Base-by-base conservation (phyloP, 1,284 basidiomycete species). In the Chalciporus sp. region DNA sequence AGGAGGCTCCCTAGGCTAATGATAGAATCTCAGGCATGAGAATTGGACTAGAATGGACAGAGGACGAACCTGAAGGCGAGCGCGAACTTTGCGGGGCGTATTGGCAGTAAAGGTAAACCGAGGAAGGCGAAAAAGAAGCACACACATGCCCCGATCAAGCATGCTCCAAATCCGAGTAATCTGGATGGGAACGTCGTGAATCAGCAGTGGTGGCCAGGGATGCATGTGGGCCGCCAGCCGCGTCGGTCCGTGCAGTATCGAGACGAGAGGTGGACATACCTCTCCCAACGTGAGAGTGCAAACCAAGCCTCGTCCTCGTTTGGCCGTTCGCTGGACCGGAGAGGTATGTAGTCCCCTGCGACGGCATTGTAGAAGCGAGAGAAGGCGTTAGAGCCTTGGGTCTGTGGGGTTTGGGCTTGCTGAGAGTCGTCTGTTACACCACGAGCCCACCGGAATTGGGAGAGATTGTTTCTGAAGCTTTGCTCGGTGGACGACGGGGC, bases 241-340 rank as follows among this genome's bases (percentile, higher is more conserved):
- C 35, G 35, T 17, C n/a, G n/a, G n/a, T n/a, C n/a, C n/a, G n/a
- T n/a, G n/a, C n/a, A n/a, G n/a, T n/a, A n/a, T n/a, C 4, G n/a
- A 16, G 35, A 37, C 4, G 16, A 17, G 35, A 16, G 3, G 41
- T 19, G 26, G n/a, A 53, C 53, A 26, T 17, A 93, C 88, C 88
- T 81, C 70, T 95, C 92, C 93, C 93, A 95, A 72, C 92, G 80
- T 42, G 90, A 93, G 48, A 98, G 74, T 31, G 95, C 94, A 73
- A 96, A 94, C 79, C 90, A 98, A 2, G 96, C 96, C 69, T 98
- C 95, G 65, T 99, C 96, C 72, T 99, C 96, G 68, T 95, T 95
- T 33, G 90, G 88, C 40, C 85, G 79, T 58, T 94, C 92, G 59
- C 72, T 84, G 5, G 90, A 92, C 23, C 94, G 80, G 54, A 98